Conservation (phyloP, 805 yeast species). For the Candida manassasensis region DNA sequence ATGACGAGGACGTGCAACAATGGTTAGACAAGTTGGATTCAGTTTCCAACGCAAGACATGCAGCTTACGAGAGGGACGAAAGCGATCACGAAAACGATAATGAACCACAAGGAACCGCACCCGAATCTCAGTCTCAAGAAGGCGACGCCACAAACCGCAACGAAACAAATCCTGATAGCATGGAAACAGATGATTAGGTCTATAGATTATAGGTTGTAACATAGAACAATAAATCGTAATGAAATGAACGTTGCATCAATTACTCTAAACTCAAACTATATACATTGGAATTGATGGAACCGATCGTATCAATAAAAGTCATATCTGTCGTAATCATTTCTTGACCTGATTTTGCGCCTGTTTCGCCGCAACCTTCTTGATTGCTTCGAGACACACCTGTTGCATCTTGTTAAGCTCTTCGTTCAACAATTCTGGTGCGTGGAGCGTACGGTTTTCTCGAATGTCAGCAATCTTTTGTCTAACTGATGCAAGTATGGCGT, state of each 20-base stretch:
- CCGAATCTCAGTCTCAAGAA: constrained; percentile 11
- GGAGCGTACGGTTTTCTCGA: constrained; percentile 24
- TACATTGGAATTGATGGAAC: not conserved
- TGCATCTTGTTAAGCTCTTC: constrained; percentile 36
- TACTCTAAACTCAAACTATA: constrained; percentile 3
- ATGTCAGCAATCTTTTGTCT: constrained; percentile 30
- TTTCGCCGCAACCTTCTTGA: constrained; percentile 34
- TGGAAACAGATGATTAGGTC: constrained; percentile 37
- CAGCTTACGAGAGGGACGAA: constrained; percentile 37
- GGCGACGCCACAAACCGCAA: constrained; percentile 10
- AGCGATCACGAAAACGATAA: constrained; percentile 24
- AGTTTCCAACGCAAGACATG: constrained; percentile 52
- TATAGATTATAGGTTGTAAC: constrained; percentile 7
- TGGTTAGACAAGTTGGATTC: constrained; percentile 77
- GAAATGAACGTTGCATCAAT: constrained; percentile 3
- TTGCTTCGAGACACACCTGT: constrained; percentile 32
- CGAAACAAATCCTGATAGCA: constrained; percentile 20
- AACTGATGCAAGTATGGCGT: constrained; percentile 15
- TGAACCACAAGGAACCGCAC: constrained; percentile 14
- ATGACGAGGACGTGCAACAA: constrained; percentile 79
- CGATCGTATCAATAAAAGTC: constrained; percentile 1
- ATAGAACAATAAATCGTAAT: constrained; percentile 1
- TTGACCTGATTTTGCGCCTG: constrained; percentile 15
- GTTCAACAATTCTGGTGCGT: constrained; percentile 29
- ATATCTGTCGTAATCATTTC: not conserved